Evolutionary conservation across 257 asterid genomes (phyloP), one percentile per base, ranked within the genome.

Genomic region (Echium plantagineum): DNA sequence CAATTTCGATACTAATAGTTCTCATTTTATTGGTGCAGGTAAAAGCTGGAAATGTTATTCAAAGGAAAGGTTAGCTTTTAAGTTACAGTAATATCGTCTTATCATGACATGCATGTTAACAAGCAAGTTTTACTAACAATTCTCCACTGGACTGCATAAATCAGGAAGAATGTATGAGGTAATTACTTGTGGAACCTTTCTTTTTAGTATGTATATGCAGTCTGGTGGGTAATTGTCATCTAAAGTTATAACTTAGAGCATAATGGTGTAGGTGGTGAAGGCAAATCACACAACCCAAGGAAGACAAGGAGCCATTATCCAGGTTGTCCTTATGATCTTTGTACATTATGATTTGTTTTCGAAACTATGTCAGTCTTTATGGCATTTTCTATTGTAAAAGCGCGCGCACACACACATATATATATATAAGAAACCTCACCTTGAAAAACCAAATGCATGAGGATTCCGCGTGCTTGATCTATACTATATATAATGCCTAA

Each of bases 261-360:
- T 55, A 58, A 58, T 67, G 69, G 56, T 64, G 63, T 75, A 91
- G 98, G 98, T 91, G 57, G 63, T 91, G 51, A 91, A 86, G 77
- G 90, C 97, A 6, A 94, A 88, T 3, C 98, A 91, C 61, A 78
- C 85, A 21, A 75, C 90, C 31, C 98, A 91, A 80, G 98, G 98
- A 68, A 82, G 98, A 83, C 89, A 88, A 69, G 98, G 97, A 71
- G 95, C 97, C 64, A 91, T 85, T 71, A 86, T 91, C 66, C 97
- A 91, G 95, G 98, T 90, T 63, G 21, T 55, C 60, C 42, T 51
- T 57, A 12, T 42, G 12, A 42, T 10, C 49, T 12, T 2, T 42
- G 16, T 42, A 15, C 49, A 42, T 42, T 13, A 7, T 2, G 13
- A 9, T 42, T 42, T 42, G 49, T 42, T 42, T 10, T 12, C 17